Base-by-base conservation (phyloP, 75 land plant species). In the Adiantum capillusveneris region DNA sequence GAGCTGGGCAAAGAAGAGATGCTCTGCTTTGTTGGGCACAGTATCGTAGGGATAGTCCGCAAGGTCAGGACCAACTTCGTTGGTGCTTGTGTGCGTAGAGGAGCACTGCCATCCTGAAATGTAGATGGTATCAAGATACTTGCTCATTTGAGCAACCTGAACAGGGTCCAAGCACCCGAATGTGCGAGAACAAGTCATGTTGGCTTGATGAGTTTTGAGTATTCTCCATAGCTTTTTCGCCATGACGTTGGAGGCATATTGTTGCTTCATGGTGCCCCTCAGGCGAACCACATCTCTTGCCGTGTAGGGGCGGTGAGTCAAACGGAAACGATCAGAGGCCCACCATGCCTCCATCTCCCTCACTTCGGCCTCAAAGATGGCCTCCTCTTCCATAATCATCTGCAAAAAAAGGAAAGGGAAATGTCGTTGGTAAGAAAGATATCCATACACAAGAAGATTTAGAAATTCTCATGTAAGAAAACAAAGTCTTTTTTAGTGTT, bases 31-130 rank as follows among this genome's bases (percentile, higher is more conserved):
- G 84, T 87, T 87, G 26, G 96, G 96, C 34, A 90, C 96, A 20
- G 96, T 90, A 69, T 87, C 96, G 50, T 84, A 84, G 25, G 96
- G 96, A 67, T 90, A 90, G 60, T 90, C 96, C n/a, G 96, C 96
- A 17, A 90, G 77, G 63, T 90, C 96, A 7, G 96, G 96, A 37
- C 96, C 96, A 20, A 92, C 92, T 60, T 90, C 96, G 57, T 90
- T 90, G 60, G 83, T 77, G 31, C 84, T 50, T 54, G 96, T 74
- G 73, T 82, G 84, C 24, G 96, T 90, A 31, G 96, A 90, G 14
- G 96, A 90, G 65, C 92, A 90, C 56, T 90, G 86, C 86, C 86
- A 83, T 25, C 86, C 86, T 2, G 86, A 83, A 63, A 83, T 82
- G 45, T 83, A 83, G 65, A 90, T 84, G 52, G 92, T 69, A 60